Evolutionary conservation across 1,284 basidiomycete genomes (phyloP), one percentile per base, ranked within the genome.

Genomic region (Inonotus hispidus): DNA sequence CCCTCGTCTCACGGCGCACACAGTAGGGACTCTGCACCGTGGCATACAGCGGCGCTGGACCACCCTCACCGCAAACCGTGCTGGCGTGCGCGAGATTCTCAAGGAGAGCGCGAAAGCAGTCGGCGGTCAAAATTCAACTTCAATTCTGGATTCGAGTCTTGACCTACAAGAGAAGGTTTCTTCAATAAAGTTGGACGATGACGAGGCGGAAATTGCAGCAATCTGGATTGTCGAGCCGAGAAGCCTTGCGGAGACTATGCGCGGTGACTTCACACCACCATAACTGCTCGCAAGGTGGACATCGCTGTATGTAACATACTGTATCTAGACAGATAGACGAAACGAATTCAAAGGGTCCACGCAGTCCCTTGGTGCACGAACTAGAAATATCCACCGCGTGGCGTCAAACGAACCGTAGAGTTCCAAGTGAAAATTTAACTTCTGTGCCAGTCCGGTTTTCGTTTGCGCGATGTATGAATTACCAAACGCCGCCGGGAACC

Each of bases 51-150:
- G 82, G 35, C 85, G 87, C 1, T 88, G 90, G 87, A 93, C 92
- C 60, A 93, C 89, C 21, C 74, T 93, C 53, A 91, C 88, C 4
- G 89, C 90, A 19, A 93, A 93, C 65, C 82, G 83, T 66, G 81
- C 86, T 37, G 90, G 90, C 64, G 83, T 92, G 32, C 85, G 82
- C 69, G 84, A 86, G n/a, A 77, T 93, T 39, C 68, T 91, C 64
- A 77, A 80, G 63, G 85, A 85, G 68, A 78, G 47, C 23, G 85
- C 67, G 78, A 67, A 58, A 62, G 65, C n/a, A 53, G 59, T 23
- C 45, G 57, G 32, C 35, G n/a, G 16, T 7, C 19, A 16, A n/a
- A 45, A 14, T 21, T 39, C 19, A 10, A 52, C 27, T 37, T 52
- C 47, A 29, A 29, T 41, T 19, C 25, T 23, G 32, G 13, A 64